Conservation (phyloP, 768 basidiomycete genomes). For the Tylopilus balloui region DNA sequence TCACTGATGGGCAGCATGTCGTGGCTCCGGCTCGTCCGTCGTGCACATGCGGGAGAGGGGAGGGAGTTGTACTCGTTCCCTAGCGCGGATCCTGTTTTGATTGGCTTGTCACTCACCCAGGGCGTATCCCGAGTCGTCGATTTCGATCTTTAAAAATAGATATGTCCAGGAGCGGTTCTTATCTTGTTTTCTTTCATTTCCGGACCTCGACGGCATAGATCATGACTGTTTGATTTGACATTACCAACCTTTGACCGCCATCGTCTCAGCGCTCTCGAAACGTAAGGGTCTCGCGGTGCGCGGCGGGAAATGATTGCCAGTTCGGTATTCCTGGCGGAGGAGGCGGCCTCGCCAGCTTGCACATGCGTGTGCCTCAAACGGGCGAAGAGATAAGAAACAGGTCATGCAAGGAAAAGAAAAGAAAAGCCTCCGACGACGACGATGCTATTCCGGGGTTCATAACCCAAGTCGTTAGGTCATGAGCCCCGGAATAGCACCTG, state of each 20-base stretch:
- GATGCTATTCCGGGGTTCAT: slow-evolving; percentile 16
- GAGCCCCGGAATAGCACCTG: slow-evolving; percentile 22
- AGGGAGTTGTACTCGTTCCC: background rate
- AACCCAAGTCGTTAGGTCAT: slow-evolving; percentile 17
- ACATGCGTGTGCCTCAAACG: background rate
- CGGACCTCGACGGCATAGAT: slow-evolving; percentile 10
- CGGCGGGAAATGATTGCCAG: background rate
- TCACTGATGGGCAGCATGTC: slow-evolving; percentile 12
- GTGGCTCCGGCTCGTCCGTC: no score
- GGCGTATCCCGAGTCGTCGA: slow-evolving; percentile 3
- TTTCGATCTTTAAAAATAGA: slow-evolving; percentile 10
- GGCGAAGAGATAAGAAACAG: slow-evolving; percentile 1
- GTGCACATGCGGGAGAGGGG: slow-evolving; percentile 10
- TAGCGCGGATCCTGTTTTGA: slow-evolving; percentile 16
- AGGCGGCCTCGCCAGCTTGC: background rate
- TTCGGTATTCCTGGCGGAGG: background rate
- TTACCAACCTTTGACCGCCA: slow-evolving; percentile 7
- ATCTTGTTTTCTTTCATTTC: slow-evolving; percentile 21
- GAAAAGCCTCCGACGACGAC: slow-evolving; percentile 14
- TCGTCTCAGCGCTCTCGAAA: slow-evolving; percentile 1
- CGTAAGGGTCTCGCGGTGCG: slow-evolving; percentile 12
- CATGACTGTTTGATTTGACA: slow-evolving; percentile 14
- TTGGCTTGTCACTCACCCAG: slow-evolving; percentile 4
- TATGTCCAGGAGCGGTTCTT: slow-evolving; percentile 5
- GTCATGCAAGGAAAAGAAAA: background rate